phyloP scores from a whole-genome alignment of 1,284 basidiomycete genomes.

The Agaricales sp. region DNA sequence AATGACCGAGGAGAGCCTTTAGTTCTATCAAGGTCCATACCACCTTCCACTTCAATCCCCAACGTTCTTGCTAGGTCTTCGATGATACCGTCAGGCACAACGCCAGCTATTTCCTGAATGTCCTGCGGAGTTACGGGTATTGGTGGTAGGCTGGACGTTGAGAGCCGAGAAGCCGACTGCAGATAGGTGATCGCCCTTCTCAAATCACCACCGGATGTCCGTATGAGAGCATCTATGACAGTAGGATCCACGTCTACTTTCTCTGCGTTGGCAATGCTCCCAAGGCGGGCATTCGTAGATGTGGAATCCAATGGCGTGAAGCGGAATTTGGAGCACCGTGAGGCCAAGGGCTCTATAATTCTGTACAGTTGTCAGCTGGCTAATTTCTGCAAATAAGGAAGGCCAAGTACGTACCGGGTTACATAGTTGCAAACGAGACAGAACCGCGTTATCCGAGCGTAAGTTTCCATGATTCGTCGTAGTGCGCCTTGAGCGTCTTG shows the following conservation, averaged over 20 bases:
- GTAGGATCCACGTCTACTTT: slow-evolving; percentile 35
- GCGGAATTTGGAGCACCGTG: slow-evolving; percentile 98
- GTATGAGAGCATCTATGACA: slow-evolving; percentile 68
- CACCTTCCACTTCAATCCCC: slow-evolving; percentile 60
- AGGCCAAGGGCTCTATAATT: slow-evolving; percentile 97
- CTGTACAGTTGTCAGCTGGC: slow-evolving; percentile 30
- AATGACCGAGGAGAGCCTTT: slow-evolving; percentile 39
- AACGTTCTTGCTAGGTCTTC: slow-evolving; percentile 59
- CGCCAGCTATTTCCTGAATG: slow-evolving; percentile 96
- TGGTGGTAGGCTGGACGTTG: slow-evolving; percentile 57
- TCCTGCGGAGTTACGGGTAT: slow-evolving; percentile 63
- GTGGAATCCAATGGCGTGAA: slow-evolving; percentile 85
- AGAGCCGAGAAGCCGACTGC: slow-evolving; percentile 88
- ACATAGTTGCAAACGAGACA: slow-evolving; percentile 99
- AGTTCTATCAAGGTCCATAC: slow-evolving; percentile 39
- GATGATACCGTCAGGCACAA: slow-evolving; percentile 76
- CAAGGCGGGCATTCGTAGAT: slow-evolving; percentile 70
- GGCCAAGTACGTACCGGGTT: slow-evolving; percentile 62
- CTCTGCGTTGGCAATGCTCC: slow-evolving; percentile 69
- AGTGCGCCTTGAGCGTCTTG: slow-evolving; percentile 97
- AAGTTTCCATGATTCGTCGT: slow-evolving; percentile 97
- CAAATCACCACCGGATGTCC: slow-evolving; percentile 84
- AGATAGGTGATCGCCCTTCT: slow-evolving; percentile 98
- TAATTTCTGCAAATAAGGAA: neutral
- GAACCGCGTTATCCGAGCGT: slow-evolving; percentile 94